Evolutionary conservation across 345 rosid genomes (phyloP).

Genomic region (Gossypium stocksii): DNA sequence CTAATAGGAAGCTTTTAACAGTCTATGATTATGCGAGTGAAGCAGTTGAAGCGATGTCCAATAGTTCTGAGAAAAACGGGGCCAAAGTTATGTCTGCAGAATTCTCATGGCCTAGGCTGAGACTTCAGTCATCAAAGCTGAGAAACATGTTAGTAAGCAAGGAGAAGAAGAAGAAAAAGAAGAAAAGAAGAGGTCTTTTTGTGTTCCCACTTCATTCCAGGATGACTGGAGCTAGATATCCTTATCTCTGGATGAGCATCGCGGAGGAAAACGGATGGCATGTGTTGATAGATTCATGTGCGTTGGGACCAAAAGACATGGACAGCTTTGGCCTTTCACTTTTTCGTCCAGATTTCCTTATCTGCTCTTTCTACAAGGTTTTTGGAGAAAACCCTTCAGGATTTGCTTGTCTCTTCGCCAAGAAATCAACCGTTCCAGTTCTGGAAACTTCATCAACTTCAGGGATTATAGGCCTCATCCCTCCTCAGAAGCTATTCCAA

Average conservation of each 20-base stretch:
- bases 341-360: conserved; percentile 74
- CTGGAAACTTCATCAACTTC: conserved; percentile 47
- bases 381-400: conserved; percentile 94
- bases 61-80: conserved; percentile 65
- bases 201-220: conserved; percentile 91
- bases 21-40: conserved; percentile 91
- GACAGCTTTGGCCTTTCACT: conserved; percentile 89
- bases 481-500: conserved; percentile 34
- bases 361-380: conserved; percentile 85
- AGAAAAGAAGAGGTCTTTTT: conserved; percentile 63
- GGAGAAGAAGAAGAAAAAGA: conserved; percentile 47
- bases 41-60: conserved; percentile 67
- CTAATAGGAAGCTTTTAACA: conserved; percentile 55
- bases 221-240: conserved; percentile 81
- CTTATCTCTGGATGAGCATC: conserved; percentile 79
- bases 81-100: conserved; percentile 71
- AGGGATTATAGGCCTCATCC: conserved; percentile 75
- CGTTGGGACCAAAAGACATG: conserved; percentile 93
- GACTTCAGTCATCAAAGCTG: conserved; percentile 60
- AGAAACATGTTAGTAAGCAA: conserved; percentile 58
- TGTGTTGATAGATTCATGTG: conserved; percentile 84
- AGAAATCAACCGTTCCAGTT: conserved; percentile 56
- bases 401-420: conserved; percentile 87
- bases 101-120: conserved; percentile 87
- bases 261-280: conserved; percentile 96